phyloP scores from a whole-genome alignment of 83 land plant species.

The Picea abies region DNA sequence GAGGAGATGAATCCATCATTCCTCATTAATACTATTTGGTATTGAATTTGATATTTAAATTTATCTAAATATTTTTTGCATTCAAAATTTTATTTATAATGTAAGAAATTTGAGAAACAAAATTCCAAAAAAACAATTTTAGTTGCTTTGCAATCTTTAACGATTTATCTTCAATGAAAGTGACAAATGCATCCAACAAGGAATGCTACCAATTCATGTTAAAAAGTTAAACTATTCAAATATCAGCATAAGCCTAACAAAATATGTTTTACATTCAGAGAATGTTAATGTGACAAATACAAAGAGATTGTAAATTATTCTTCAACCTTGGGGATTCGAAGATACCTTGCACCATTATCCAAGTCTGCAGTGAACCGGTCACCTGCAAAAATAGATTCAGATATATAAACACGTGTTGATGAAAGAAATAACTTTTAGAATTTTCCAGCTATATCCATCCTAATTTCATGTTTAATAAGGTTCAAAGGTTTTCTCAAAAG shows the following conservation, averaged over 20 bases:
- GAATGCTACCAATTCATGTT: not conserved
- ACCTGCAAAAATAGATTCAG: constrained; percentile 15
- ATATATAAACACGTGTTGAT: not conserved
- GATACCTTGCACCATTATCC: not conserved
- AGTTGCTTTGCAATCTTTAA: too few relatives aligned
- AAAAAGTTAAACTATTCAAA: not conserved
- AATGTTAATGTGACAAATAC: not conserved
- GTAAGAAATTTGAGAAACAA: not conserved
- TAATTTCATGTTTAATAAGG: not conserved
- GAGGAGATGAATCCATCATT: too few relatives aligned
- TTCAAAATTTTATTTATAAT: too few relatives aligned
- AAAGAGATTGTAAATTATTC: not conserved
- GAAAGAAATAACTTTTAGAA: not conserved
- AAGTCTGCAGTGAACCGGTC: not conserved
- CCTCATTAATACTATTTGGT: too few relatives aligned
- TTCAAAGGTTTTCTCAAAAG: too few relatives aligned
- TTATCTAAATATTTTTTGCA: too few relatives aligned
- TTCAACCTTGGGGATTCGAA: not conserved
- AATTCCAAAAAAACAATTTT: too few relatives aligned
- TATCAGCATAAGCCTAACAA: too few relatives aligned
- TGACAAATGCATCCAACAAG: not conserved
- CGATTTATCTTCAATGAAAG: not conserved
- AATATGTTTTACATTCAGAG: not conserved
- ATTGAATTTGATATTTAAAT: too few relatives aligned
- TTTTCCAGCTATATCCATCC: not conserved